Conservation (phyloP, 805 yeast species). For the Wickerhamiella alocasiicola region DNA sequence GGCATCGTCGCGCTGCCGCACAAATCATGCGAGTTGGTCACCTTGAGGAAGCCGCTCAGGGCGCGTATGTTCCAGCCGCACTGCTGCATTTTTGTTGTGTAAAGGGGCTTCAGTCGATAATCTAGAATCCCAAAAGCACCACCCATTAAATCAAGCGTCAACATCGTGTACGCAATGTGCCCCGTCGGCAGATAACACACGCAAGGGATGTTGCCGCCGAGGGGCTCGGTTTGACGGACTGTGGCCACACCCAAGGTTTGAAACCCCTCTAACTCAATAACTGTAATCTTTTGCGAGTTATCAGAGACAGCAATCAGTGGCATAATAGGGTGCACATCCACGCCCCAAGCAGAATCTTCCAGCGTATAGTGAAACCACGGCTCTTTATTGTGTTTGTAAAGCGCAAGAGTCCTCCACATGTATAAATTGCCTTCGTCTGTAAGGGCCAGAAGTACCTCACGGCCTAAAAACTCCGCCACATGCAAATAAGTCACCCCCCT, state of each 20-base stretch:
- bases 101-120: not conserved
- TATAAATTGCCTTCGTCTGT: not conserved
- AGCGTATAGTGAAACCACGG: slow-evolving; percentile 1
- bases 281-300: slow-evolving; percentile 2
- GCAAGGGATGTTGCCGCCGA: slow-evolving; percentile 11
- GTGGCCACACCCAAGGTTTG: not conserved
- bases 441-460: slow-evolving; percentile 4
- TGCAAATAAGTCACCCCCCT: slow-evolving; percentile 3
- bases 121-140: slow-evolving; percentile 5
- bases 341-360: slow-evolving; percentile 11
- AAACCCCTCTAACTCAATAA: not conserved
- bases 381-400: not conserved
- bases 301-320: slow-evolving; percentile 6
- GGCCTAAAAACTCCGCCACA: not conserved
- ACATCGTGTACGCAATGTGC: not conserved
- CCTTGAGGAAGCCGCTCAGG: not conserved
- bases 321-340: not conserved
- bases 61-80: slow-evolving; percentile 8
- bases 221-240: not conserved
- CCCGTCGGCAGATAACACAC: not conserved
- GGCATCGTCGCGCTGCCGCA: slow-evolving; percentile 1
- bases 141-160: not conserved
- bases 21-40: not conserved
- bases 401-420: slow-evolving; percentile 7
- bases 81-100: slow-evolving; percentile 4